Conservation (phyloP, 192 early-diverging fungal genomes). For the Anaeromyces robustus region DNA sequence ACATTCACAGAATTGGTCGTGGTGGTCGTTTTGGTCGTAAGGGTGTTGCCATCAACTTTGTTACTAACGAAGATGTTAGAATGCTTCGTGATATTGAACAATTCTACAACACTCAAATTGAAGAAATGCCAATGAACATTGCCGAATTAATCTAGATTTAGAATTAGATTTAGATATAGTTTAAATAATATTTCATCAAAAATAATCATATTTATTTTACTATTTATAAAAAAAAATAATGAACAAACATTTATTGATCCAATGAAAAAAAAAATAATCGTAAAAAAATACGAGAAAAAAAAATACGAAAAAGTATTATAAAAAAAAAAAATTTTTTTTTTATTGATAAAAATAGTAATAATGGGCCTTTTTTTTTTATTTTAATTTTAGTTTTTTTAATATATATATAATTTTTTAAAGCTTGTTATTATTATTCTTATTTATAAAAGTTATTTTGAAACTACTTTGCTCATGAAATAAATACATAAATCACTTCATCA, state of each 20-base stretch:
- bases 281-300: not conserved
- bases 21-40: slow-evolving; percentile 99
- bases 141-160: slow-evolving; percentile 29
- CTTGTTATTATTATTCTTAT: not conserved
- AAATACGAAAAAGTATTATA: not conserved
- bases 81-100: slow-evolving; percentile 78
- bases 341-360: not conserved
- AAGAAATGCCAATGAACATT: slow-evolving; percentile 99
- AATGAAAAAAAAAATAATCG: not conserved
- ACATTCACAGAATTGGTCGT: slow-evolving; percentile 99
- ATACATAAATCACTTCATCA: no score
- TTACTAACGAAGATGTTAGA: slow-evolving; percentile 83
- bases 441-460: not conserved
- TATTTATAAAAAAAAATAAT: not conserved
- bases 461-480: not conserved
- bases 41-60: slow-evolving; percentile 99
- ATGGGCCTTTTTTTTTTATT: not conserved
- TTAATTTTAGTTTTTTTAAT: not conserved
- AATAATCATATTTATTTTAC: not conserved
- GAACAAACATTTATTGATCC: not conserved
- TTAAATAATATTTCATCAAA: not conserved
- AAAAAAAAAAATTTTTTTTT: not conserved
- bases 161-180: not conserved
- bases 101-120: slow-evolving; percentile 98
- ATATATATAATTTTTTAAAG: not conserved